phyloP scores from a whole-genome alignment of 164 flowering plant species.

The Santalum album region DNA sequence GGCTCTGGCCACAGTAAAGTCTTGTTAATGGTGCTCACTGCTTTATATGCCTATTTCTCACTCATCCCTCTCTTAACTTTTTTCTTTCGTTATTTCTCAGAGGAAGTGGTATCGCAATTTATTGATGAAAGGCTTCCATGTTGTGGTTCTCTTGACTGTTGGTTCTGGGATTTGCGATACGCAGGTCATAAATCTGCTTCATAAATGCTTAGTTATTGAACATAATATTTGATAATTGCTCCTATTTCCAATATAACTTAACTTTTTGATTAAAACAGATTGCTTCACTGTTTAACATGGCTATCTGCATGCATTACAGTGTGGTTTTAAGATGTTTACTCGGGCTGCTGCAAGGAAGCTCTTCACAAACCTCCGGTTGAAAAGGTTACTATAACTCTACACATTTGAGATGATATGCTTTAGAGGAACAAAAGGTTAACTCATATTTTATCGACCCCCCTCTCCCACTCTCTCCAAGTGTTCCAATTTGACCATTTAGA shows the following conservation, averaged over 20 bases:
- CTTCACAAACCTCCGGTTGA: constrained; percentile 77
- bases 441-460: too few species aligned
- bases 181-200: constrained; percentile 41
- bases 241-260: not conserved
- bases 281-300: constrained; percentile 1
- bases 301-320: constrained; percentile 30
- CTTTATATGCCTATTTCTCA: not conserved
- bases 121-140: constrained; percentile 96
- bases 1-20: constrained; percentile 80
- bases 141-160: constrained; percentile 81
- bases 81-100: constrained; percentile 35
- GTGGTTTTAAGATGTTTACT: constrained; percentile 99
- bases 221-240: too few species aligned
- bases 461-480: too few species aligned
- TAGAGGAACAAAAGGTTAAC: too few species aligned
- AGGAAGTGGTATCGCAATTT: constrained; percentile 96
- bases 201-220: not conserved
- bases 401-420: too few species aligned
- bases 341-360: constrained; percentile 90
- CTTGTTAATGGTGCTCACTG: not conserved
- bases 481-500: too few species aligned
- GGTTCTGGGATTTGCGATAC: constrained; percentile 95
- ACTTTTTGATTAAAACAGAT: too few species aligned
- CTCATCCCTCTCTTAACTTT: not conserved
- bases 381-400: too few species aligned